Conservation (phyloP, 805 yeast species). For the Candida gorgasii region DNA sequence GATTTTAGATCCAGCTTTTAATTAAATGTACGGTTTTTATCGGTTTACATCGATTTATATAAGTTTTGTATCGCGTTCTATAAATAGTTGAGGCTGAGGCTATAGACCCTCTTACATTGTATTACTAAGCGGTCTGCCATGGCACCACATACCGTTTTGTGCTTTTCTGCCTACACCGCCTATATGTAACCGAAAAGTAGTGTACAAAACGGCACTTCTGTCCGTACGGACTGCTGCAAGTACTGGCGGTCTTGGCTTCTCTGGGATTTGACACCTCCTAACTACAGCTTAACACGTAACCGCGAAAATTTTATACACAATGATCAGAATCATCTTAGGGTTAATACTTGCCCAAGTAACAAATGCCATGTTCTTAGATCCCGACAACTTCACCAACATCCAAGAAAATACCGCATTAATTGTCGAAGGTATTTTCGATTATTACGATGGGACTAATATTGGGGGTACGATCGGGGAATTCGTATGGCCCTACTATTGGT, state of each 20-base stretch:
- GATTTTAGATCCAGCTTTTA: slow-evolving; percentile 23
- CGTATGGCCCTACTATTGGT: slow-evolving; percentile 91
- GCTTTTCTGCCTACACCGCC: too few species aligned
- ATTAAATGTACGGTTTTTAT: too few species aligned
- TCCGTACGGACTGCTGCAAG: too few species aligned
- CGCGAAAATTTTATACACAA: slow-evolving; percentile 6
- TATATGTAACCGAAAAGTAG: too few species aligned
- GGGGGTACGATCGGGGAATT: slow-evolving; percentile 91
- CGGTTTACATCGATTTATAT: neutral
- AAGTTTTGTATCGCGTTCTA: neutral
- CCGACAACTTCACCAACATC: slow-evolving; percentile 43
- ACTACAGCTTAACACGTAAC: neutral
- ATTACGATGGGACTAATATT: slow-evolving; percentile 63
- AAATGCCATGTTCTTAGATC: slow-evolving; percentile 12
- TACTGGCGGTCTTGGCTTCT: too few species aligned
- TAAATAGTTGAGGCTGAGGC: too few species aligned
- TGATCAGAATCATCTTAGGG: neutral
- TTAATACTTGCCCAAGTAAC: neutral
- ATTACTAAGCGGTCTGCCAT: too few species aligned
- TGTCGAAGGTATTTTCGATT: slow-evolving; percentile 75
- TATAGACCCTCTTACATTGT: too few species aligned
- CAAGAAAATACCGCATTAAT: slow-evolving; percentile 58
- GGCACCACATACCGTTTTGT: too few species aligned
- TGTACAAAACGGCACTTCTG: too few species aligned
- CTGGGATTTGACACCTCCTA: neutral